Conservation (phyloP, 2,329 filamentous ascomycete species). For the Mycosphaerella arachidis region DNA sequence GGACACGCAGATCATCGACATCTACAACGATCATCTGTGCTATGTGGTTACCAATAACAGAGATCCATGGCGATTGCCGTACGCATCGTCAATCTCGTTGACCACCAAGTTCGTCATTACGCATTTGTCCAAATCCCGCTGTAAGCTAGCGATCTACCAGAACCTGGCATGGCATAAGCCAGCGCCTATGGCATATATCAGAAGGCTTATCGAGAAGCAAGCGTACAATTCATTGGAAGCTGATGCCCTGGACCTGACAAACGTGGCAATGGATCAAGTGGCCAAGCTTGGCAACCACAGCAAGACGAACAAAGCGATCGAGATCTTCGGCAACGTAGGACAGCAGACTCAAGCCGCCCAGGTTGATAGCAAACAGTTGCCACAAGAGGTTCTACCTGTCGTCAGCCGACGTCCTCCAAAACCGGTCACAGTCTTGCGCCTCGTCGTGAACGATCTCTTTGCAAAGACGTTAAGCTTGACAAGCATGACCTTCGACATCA, state of each 20-base stretch:
- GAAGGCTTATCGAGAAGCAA: constrained; percentile 57
- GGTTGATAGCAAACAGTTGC: constrained; percentile 22
- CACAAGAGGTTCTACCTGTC: constrained; percentile 11
- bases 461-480: constrained; percentile 23
- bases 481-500: constrained; percentile 40
- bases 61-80: constrained; percentile 78
- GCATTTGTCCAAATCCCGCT: constrained; percentile 84
- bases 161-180: constrained; percentile 77
- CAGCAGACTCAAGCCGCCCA: constrained; percentile 56
- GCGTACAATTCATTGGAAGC: constrained; percentile 71
- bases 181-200: constrained; percentile 28
- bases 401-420: constrained; percentile 11
- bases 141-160: constrained; percentile 83
- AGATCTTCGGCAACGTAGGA: constrained; percentile 73
- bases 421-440: constrained; percentile 22
- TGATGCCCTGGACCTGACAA: constrained; percentile 69
- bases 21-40: constrained; percentile 54
- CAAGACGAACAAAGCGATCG: constrained; percentile 71
- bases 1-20: constrained; percentile 83
- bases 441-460: constrained; percentile 31
- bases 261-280: constrained; percentile 73
- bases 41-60: constrained; percentile 63
- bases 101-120: constrained; percentile 92
- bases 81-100: constrained; percentile 71
- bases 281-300: constrained; percentile 67